Conservation (phyloP, 169 alveolate genomes). For the Neospora caninum region DNA sequence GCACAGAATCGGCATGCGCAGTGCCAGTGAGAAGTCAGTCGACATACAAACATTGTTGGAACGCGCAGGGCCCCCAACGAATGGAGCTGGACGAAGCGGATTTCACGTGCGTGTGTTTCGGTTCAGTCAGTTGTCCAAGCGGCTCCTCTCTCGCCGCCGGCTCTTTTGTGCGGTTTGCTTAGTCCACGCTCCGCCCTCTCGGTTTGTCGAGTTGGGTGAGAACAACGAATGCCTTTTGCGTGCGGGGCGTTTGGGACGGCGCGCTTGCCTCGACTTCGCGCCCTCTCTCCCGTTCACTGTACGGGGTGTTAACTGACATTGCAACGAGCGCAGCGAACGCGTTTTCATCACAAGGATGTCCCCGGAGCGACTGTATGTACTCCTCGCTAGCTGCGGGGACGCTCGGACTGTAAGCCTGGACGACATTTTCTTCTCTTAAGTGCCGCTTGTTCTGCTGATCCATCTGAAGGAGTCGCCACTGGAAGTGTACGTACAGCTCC, state of each 20-base stretch:
- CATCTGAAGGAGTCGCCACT: not conserved
- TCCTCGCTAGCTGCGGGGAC: constrained; percentile 31
- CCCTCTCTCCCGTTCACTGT: not conserved
- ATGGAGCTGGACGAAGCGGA: too few relatives aligned
- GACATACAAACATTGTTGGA: too few relatives aligned
- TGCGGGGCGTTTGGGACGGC: not conserved
- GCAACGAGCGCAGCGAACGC: constrained; percentile 28
- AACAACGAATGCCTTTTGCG: not conserved
- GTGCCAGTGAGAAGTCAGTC: too few relatives aligned
- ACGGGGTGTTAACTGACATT: not conserved
- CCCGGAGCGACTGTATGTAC: constrained; percentile 67
- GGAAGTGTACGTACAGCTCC: not conserved
- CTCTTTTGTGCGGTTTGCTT: too few relatives aligned
- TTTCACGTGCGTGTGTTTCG: too few relatives aligned
- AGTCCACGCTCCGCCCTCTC: not conserved
- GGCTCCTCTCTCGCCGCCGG: too few relatives aligned
- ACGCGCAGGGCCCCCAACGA: too few relatives aligned
- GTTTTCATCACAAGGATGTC: constrained; percentile 28
- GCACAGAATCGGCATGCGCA: too few relatives aligned
- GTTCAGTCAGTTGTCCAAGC: too few relatives aligned
- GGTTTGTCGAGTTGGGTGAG: not conserved
- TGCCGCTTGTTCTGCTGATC: not conserved
- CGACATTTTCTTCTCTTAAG: not conserved
- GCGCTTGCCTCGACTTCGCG: not conserved
- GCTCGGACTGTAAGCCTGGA: not conserved